phyloP scores from a whole-genome alignment of 73 alveolate genomes.

The Blepharisma stoltei region DNA sequence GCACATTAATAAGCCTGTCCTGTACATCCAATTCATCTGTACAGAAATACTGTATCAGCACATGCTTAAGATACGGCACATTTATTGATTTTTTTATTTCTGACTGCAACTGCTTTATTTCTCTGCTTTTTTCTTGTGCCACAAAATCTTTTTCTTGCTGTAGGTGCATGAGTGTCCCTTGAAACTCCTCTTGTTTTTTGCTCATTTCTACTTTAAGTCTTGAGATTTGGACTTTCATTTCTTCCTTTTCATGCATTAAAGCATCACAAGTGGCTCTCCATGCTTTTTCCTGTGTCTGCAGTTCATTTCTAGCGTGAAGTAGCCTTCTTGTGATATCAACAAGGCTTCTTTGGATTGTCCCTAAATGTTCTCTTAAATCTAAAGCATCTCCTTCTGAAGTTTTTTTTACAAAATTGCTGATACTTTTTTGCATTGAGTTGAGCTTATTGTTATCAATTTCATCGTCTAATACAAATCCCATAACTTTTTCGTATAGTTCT shows the following conservation, averaged over 20 bases:
- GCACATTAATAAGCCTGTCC: conserved; percentile 10
- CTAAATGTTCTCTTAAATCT: neutral
- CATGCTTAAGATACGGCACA: conserved; percentile 3
- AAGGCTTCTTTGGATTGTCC: neutral
- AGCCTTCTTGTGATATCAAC: conserved; percentile 1
- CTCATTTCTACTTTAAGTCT: conserved; percentile 7
- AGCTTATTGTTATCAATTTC: neutral
- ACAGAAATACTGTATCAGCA: neutral
- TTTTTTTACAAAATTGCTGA: neutral
- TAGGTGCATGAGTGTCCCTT: neutral
- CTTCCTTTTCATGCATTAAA: conserved; percentile 25
- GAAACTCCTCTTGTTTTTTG: neutral
- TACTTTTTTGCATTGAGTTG: neutral
- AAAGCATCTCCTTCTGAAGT: neutral
- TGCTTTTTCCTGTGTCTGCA: conserved; percentile 6
- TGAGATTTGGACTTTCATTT: neutral
- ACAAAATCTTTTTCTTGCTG: neutral
- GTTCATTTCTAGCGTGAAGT: conserved; percentile 6
- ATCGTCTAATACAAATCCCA: conserved; percentile 9
- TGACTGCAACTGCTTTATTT: neutral
- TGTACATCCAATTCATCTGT: conserved; percentile 4
- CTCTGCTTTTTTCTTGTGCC: neutral
- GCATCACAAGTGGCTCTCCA: conserved; percentile 25
- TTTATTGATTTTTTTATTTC: neutral
- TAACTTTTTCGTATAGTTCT: neutral